Conservation (phyloP, 306 rosid species). For the Hippophae tibetana region DNA sequence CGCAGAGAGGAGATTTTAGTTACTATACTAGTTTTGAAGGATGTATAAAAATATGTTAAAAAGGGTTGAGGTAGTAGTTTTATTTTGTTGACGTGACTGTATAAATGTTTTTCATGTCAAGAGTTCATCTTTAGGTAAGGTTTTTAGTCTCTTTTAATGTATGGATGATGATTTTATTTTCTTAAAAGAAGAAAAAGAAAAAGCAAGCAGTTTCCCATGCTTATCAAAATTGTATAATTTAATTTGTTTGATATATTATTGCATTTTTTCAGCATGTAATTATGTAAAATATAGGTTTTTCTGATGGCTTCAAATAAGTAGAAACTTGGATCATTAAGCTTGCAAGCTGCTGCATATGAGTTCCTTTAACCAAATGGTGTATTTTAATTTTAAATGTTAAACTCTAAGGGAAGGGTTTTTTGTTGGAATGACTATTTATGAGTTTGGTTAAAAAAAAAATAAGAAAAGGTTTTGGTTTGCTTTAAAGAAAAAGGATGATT, state of each 20-base stretch:
- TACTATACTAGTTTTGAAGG: slow-evolving; percentile 55
- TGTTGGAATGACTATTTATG: too few species aligned
- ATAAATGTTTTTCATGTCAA: slow-evolving; percentile 64
- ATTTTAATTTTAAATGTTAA: too few species aligned
- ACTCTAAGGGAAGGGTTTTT: too few species aligned
- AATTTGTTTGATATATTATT: background rate
- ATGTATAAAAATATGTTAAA: slow-evolving; percentile 39
- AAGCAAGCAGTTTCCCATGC: background rate
- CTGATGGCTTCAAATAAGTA: too few species aligned
- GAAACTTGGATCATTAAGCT: too few species aligned
- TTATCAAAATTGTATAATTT: background rate
- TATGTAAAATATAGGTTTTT: background rate
- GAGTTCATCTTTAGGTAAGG: slow-evolving; percentile 53
- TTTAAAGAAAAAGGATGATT: too few species aligned
- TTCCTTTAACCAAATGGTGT: too few species aligned
- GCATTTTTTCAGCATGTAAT: background rate
- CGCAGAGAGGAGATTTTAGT: slow-evolving; percentile 45
- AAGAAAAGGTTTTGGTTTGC: too few species aligned
- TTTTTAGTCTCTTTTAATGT: slow-evolving; percentile 33
- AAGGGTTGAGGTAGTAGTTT: slow-evolving; percentile 61
- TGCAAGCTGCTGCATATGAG: too few species aligned
- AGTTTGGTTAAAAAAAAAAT: too few species aligned
- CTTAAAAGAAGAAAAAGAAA: slow-evolving; percentile 19
- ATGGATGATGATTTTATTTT: slow-evolving; percentile 39
- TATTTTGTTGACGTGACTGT: slow-evolving; percentile 52